Evolutionary conservation across 2,329 filamentous ascomycete species (phyloP).

Genomic region (Fusarium nelsonii): DNA sequence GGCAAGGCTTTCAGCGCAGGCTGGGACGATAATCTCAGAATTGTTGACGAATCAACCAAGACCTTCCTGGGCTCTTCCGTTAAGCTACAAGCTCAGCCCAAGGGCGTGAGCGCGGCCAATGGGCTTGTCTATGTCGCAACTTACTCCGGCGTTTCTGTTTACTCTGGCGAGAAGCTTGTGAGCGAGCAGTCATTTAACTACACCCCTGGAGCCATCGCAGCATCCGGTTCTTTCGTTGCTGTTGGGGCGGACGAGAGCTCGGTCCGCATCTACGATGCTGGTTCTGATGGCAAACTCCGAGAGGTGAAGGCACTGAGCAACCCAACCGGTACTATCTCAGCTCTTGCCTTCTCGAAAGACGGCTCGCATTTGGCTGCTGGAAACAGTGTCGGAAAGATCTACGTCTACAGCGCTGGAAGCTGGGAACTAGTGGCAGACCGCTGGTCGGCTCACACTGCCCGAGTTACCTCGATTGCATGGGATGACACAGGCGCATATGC

Average conservation of each 20-base stretch:
- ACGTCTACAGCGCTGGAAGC: slow-evolving; percentile 74
- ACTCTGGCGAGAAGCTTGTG: slow-evolving; percentile 71
- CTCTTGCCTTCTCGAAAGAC: slow-evolving; percentile 84
- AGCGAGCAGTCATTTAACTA: slow-evolving; percentile 71
- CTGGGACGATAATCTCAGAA: slow-evolving; percentile 93
- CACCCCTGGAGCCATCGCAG: slow-evolving; percentile 78
- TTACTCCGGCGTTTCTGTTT: slow-evolving; percentile 63
- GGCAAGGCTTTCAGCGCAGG: slow-evolving; percentile 85
- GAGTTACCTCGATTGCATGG: slow-evolving; percentile 76
- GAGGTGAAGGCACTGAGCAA: slow-evolving; percentile 71
- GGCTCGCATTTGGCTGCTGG: slow-evolving; percentile 86
- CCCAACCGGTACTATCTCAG: slow-evolving; percentile 78
- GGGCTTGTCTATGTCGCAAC: slow-evolving; percentile 70
- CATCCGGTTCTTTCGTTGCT: slow-evolving; percentile 75
- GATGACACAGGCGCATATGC: slow-evolving; percentile 81
- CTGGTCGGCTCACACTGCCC: slow-evolving; percentile 72
- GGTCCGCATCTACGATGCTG: slow-evolving; percentile 77
- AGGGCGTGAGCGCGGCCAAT: slow-evolving; percentile 72
- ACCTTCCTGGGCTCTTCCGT: slow-evolving; percentile 78
- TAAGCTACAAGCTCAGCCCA: slow-evolving; percentile 84
- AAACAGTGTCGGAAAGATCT: slow-evolving; percentile 86
- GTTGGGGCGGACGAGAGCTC: slow-evolving; percentile 80
- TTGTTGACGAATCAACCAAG: slow-evolving; percentile 78
- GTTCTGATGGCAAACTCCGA: slow-evolving; percentile 67
- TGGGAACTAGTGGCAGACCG: slow-evolving; percentile 82